phyloP scores from a whole-genome alignment of 768 basidiomycete genomes.

The Russula dissimulans region DNA sequence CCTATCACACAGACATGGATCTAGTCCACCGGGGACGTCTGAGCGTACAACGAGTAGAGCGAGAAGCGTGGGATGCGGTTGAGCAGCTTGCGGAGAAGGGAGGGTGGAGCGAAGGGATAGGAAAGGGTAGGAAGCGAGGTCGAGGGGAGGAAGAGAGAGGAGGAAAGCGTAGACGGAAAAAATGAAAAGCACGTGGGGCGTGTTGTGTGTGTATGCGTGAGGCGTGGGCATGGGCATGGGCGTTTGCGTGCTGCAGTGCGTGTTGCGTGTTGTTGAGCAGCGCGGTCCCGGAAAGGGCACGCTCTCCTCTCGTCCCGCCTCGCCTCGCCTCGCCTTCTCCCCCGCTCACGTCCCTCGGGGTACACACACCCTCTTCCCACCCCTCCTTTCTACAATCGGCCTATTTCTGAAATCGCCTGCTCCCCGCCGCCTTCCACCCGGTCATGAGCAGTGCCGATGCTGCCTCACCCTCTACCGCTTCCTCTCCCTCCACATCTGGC shows the following conservation, averaged over 20 bases:
- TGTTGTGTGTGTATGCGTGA: not conserved
- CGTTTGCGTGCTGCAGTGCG: not conserved
- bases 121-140: not conserved
- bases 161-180: not conserved
- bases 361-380: conserved; percentile 6
- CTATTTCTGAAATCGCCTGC: not conserved
- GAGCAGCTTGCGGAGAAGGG: conserved; percentile 54
- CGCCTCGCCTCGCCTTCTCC: not conserved
- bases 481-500: conserved; percentile 27
- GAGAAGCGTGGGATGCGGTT: conserved; percentile 57
- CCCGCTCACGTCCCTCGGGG: not conserved
- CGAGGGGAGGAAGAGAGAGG: not conserved
- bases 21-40: conserved; percentile 73
- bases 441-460: conserved; percentile 39
- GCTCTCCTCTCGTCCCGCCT: conserved; percentile 4
- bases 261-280: not conserved
- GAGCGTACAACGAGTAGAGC: conserved; percentile 75
- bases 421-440: conserved; percentile 15
- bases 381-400: conserved; percentile 2
- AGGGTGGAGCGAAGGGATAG: conserved; percentile 54
- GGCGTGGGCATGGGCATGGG: not conserved
- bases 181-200: not conserved
- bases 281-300: conserved; percentile 10
- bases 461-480: conserved; percentile 23
- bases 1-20: conserved; percentile 51